phyloP scores from a whole-genome alignment of 164 flowering plant genomes.

The Tinospora cordifolia region DNA sequence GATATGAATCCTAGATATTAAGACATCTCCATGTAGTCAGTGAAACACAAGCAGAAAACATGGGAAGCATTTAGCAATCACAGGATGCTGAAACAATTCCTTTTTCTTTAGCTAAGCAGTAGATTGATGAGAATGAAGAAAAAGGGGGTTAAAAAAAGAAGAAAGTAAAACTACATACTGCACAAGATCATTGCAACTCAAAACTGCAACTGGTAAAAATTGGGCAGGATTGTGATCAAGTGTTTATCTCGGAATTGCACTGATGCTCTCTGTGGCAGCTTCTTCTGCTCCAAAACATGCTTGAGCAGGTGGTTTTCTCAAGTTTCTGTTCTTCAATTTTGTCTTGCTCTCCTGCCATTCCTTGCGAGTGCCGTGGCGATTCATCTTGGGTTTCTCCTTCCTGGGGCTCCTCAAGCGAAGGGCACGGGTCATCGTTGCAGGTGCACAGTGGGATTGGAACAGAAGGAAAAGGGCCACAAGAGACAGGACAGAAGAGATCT shows the following conservation, averaged over 20 bases:
- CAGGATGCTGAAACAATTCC: not conserved
- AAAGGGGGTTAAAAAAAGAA: not conserved
- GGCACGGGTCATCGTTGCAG: conserved; percentile 68
- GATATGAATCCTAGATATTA: conserved; percentile 1
- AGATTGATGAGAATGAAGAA: conserved; percentile 1
- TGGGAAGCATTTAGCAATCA: conserved; percentile 6
- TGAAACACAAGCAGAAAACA: not conserved
- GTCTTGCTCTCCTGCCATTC: conserved; percentile 36
- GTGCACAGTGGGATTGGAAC: conserved; percentile 73
- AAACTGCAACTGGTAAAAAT: not conserved
- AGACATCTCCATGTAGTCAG: conserved; percentile 6
- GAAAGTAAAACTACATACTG: conserved; percentile 4
- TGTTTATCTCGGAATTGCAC: conserved; percentile 85
- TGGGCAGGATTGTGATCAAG: conserved; percentile 24
- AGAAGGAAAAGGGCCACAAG: conserved; percentile 87
- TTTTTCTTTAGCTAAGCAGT: not conserved
- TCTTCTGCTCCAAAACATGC: conserved; percentile 89
- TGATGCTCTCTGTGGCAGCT: conserved; percentile 95
- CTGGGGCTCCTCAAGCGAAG: conserved; percentile 54
- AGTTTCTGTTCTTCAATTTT: conserved; percentile 57
- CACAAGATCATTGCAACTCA: not conserved
- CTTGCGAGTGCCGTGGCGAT: conserved; percentile 45
- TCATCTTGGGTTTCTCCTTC: conserved; percentile 42
- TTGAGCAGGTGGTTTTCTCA: conserved; percentile 71
- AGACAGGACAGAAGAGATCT: conserved; percentile 71